Conservation (phyloP, 257 asterid genomes). For the Ballota nigra region DNA sequence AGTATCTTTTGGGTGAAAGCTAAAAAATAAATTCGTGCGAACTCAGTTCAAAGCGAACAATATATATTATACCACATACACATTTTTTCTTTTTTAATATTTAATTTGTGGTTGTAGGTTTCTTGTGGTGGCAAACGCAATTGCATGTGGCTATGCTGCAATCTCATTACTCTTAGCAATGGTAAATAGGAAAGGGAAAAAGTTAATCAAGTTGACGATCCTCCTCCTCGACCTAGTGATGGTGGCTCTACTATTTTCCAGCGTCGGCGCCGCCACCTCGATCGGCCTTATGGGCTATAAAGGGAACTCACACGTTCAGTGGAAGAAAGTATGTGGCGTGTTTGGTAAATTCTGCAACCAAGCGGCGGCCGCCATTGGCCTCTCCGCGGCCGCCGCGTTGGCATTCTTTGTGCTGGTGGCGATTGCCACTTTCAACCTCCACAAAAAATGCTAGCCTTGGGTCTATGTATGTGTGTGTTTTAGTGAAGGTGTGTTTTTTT, state of each 20-base stretch:
- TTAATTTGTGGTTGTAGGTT: constrained; percentile 35
- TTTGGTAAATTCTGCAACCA: constrained; percentile 50
- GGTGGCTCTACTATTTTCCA: constrained; percentile 68
- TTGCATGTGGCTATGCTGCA: constrained; percentile 53
- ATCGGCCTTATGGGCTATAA: constrained; percentile 53
- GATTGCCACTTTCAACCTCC: constrained; percentile 15
- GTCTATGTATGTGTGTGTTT: not conserved
- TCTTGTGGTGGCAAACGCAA: constrained; percentile 53
- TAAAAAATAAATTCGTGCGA: no score
- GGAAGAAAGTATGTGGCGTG: constrained; percentile 58
- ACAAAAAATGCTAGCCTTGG: not conserved
- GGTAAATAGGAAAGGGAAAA: constrained; percentile 32
- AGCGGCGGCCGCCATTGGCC: constrained; percentile 36
- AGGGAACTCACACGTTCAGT: constrained; percentile 60
- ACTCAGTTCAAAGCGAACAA: no score
- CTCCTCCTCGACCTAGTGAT: constrained; percentile 44
- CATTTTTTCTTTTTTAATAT: not conserved
- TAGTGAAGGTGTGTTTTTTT: not conserved
- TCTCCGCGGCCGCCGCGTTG: constrained; percentile 39
- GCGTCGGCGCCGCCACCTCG: constrained; percentile 51
- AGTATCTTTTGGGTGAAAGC: no score
- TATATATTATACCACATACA: not conserved
- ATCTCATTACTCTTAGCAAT: constrained; percentile 40
- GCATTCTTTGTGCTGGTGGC: constrained; percentile 36
- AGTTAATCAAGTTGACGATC: constrained; percentile 21